Base-by-base conservation (phyloP, 768 basidiomycete genomes). In the Boletus tylopilopsis region DNA sequence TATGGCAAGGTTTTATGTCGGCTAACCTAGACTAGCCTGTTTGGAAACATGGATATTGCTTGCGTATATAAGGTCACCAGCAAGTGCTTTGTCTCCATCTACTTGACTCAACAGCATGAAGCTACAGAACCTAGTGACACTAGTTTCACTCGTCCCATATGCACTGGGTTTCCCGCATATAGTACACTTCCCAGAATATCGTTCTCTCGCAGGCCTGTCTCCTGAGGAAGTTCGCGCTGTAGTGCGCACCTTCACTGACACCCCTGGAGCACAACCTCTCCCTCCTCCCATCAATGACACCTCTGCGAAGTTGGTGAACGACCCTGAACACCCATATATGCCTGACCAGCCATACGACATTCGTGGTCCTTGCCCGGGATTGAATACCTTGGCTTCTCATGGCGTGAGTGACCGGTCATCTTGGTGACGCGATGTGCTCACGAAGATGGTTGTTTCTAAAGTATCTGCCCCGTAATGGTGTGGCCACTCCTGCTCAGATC, bases 351-450 rank as follows among this genome's bases (percentile, higher is more conserved):
- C 57, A 6, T 44, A 49, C 23, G 58, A 63, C 22, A 45, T 52
- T 24, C 55, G 60, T 32, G 58, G 51, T 10, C 61, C 60, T 4
- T 61, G 47, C 35, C 57, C 60, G 1, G 61, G 61, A 41, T 34
- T 61, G 46, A 56, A 63, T 24, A 63, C 58, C 7, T 37, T 63
- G 2, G 57, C 61, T 3, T 43, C 51, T 51, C 60, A 64, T 5
- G 58, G 61, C 4, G 60, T 63, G 16, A 48, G 58, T 35, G 9
- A 40, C n/a, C 13, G 3, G 22, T 25, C 8, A 30, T 25, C 21
- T 34, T 5, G 2, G 4, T 0, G 19, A 30, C 10, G 29, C 37
- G 36, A 23, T n/a, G 12, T 6, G 5, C 33, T 16, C 2, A 35
- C 30, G 13, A 16, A 49, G 15, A 5, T 34, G 24, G 2, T 19